A percentile compares a stretch with the other conserved stretches of the same genome.
These are phyloP conservation scores for Kwoniella newhampshirensis DNA, from an alignment of 768 basidiomycete genomes.

Conservation along the genomic window DNA sequence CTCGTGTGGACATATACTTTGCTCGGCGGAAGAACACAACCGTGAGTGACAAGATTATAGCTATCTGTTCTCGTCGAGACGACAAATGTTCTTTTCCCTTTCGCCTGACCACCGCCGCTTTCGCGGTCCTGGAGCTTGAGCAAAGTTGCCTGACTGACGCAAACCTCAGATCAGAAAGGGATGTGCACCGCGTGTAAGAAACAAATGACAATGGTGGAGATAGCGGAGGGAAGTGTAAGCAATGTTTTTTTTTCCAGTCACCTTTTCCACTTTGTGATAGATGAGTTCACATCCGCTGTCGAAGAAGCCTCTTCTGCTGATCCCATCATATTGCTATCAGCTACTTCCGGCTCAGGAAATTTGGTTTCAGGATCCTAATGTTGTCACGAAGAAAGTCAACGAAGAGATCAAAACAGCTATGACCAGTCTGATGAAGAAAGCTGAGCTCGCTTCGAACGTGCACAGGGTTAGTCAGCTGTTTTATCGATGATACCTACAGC, in stretches of 20 bases:
- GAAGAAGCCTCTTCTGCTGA: too few relatives aligned
- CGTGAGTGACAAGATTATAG: slow-evolving; percentile 10
- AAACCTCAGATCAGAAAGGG: slow-evolving; percentile 4
- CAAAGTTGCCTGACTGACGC: background rate
- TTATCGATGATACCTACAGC: too few relatives aligned
- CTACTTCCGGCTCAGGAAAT: background rate
- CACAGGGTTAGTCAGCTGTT: slow-evolving; percentile 4
- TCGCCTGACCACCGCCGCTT: too few relatives aligned
- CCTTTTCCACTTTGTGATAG: background rate
- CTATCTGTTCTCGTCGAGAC: too few relatives aligned
- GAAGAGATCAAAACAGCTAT: background rate
- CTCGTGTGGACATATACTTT: slow-evolving; percentile 21
- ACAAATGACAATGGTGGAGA: slow-evolving; percentile 4
- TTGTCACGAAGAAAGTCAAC: background rate
- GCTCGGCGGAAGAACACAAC: slow-evolving; percentile 11
- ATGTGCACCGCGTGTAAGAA: slow-evolving; percentile 15
- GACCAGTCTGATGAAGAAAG: background rate
- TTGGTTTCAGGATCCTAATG: background rate
- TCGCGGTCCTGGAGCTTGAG: background rate
- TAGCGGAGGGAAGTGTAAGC: slow-evolving; percentile 8
- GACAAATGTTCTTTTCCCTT: too few relatives aligned
- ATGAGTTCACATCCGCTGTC: too few relatives aligned
- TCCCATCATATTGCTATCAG: background rate
- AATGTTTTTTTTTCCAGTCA: background rate
- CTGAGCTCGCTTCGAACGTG: background rate